phyloP scores from a whole-genome alignment of 805 yeast genomes.

The Sugiyamaella qingdaonensis region DNA sequence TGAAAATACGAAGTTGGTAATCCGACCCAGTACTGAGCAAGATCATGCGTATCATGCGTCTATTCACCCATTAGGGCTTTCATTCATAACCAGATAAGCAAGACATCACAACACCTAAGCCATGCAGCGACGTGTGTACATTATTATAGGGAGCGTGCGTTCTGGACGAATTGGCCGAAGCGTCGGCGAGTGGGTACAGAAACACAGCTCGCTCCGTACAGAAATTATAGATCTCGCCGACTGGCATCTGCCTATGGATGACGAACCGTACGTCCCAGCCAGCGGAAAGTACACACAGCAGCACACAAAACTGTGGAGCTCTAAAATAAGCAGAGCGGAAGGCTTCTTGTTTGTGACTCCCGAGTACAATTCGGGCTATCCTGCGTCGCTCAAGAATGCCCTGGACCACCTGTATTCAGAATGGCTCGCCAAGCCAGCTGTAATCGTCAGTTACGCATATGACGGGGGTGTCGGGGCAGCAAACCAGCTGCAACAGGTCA shows the following conservation, averaged over 20 bases:
- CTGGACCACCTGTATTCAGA: constrained; percentile 35
- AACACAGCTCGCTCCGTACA: not conserved
- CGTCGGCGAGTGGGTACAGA: not conserved
- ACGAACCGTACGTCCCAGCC: constrained; percentile 31
- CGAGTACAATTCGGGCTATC: constrained; percentile 38
- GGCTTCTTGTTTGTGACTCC: constrained; percentile 38
- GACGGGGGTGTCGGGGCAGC: constrained; percentile 31
- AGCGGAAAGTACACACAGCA: constrained; percentile 26
- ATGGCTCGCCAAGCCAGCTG: constrained; percentile 35
- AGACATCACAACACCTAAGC: too few species aligned
- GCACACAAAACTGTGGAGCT: constrained; percentile 30
- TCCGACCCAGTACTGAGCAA: too few species aligned
- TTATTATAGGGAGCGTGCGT: not conserved
- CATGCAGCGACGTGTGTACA: not conserved
- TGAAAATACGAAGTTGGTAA: too few species aligned
- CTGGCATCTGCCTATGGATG: constrained; percentile 31
- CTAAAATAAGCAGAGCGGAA: constrained; percentile 23
- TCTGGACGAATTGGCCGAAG: not conserved
- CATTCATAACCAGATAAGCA: too few species aligned
- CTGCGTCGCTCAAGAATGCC: constrained; percentile 39
- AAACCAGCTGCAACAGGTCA: constrained; percentile 22
- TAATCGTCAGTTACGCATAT: constrained; percentile 34
- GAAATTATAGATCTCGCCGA: constrained; percentile 29
- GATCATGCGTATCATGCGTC: too few species aligned
- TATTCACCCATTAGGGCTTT: not conserved